These are phyloP conservation scores for Ophiocordyceps robertsii DNA, from an alignment of 2,329 filamentous ascomycete genomes.

Conservation along the genomic window DNA sequence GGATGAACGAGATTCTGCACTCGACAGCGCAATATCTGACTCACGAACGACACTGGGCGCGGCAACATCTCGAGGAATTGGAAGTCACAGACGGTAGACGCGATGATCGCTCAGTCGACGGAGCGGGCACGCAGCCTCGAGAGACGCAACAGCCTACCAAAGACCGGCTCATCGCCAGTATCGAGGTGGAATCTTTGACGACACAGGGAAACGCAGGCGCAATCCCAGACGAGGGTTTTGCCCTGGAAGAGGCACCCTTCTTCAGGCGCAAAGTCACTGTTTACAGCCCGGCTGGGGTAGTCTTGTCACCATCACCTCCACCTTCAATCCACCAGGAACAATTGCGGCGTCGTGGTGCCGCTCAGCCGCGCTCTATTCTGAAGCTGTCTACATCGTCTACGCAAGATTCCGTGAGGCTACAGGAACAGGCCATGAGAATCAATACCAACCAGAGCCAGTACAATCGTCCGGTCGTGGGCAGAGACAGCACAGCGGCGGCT, in stretches of 20 bases:
- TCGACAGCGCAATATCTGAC: conserved; percentile 15
- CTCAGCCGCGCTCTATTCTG: conserved; percentile 19
- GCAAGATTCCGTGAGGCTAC: conserved; percentile 4
- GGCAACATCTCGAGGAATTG: conserved; percentile 7
- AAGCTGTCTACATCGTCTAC: conserved; percentile 8
- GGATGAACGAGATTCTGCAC: conserved; percentile 14
- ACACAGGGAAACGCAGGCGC: not conserved
- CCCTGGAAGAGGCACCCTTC: not conserved
- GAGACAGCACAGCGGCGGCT: conserved; percentile 1
- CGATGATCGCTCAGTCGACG: too few relatives aligned
- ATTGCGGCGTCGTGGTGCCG: conserved; percentile 16
- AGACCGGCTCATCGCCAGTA: too few relatives aligned
- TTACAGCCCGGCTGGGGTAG: conserved; percentile 12
- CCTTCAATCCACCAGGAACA: conserved; percentile 24
- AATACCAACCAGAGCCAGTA: conserved; percentile 10
- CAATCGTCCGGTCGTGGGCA: conserved; percentile 8
- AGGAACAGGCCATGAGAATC: conserved; percentile 1
- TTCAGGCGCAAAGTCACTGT: conserved; percentile 17
- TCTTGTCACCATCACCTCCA: conserved; percentile 9
- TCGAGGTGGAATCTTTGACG: too few relatives aligned
- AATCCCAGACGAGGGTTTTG: not conserved
- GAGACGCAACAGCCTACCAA: too few relatives aligned
- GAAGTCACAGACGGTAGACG: too few relatives aligned
- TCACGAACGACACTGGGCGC: conserved; percentile 16
- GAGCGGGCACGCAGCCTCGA: too few relatives aligned